Conservation (phyloP, 371 early-diverging fungal genomes). For the Mortierella sp. region DNA sequence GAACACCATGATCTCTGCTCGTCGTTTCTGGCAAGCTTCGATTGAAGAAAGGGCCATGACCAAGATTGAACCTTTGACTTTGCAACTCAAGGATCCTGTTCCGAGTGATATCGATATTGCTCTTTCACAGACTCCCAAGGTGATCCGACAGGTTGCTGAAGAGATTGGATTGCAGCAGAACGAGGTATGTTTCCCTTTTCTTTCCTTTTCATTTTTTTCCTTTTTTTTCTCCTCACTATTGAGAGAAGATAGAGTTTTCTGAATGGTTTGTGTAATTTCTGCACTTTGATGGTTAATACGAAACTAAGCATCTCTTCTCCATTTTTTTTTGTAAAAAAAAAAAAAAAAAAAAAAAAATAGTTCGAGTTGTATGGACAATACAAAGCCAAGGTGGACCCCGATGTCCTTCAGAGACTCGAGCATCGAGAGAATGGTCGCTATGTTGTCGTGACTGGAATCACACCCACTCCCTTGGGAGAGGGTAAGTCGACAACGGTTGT, state of each 20-base stretch:
- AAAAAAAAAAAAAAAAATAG: slow-evolving; percentile 49
- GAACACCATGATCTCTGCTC: slow-evolving; percentile 84
- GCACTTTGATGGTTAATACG: background rate
- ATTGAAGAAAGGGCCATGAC: slow-evolving; percentile 45
- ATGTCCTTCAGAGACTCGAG: slow-evolving; percentile 83
- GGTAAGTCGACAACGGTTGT: slow-evolving; percentile 98
- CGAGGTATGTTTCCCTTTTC: slow-evolving; percentile 60
- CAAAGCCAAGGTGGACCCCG: slow-evolving; percentile 91
- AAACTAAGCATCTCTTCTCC: background rate
- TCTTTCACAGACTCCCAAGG: slow-evolving; percentile 85
- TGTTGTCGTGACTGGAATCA: slow-evolving; percentile 97
- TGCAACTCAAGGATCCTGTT: slow-evolving; percentile 79
- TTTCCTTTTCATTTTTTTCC: no score
- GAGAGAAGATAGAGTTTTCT: no score
- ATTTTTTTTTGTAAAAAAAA: background rate
- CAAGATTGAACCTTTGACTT: slow-evolving; percentile 68
- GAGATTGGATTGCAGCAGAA: slow-evolving; percentile 82
- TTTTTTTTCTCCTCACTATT: no score
- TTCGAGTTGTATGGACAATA: slow-evolving; percentile 88
- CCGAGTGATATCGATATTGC: slow-evolving; percentile 96
- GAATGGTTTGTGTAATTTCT: background rate
- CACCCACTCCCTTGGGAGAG: slow-evolving; percentile 97
- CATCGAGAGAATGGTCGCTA: slow-evolving; percentile 88
- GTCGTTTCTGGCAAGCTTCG: slow-evolving; percentile 71
- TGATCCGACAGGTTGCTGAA: slow-evolving; percentile 77